Conservation (phyloP, 805 yeast species). For the Nakazawaea wyomingensis region DNA sequence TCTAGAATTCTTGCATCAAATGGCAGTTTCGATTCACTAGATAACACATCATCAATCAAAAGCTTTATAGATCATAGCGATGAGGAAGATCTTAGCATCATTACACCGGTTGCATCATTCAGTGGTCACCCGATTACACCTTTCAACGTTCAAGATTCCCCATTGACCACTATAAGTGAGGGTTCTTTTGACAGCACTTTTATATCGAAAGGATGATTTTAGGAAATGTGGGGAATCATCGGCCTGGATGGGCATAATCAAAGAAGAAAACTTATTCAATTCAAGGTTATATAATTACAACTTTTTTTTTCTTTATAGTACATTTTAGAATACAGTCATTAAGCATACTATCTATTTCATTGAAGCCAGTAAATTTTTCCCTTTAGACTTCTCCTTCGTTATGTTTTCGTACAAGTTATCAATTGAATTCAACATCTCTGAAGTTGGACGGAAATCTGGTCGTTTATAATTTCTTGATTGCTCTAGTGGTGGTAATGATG, state of each 20-base stretch:
- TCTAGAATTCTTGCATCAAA: constrained; percentile 6
- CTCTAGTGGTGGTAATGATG: no score
- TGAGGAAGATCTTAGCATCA: constrained; percentile 12
- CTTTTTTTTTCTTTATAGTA: no score
- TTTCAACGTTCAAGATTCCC: constrained; percentile 16
- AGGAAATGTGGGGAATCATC: not conserved
- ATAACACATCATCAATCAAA: constrained; percentile 8
- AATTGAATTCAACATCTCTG: not conserved
- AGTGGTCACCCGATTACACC: constrained; percentile 10
- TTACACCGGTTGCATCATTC: constrained; percentile 17
- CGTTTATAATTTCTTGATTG: not conserved
- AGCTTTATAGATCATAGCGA: constrained; percentile 9
- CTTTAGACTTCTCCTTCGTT: not conserved
- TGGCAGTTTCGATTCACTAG: constrained; percentile 14
- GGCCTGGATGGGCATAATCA: not conserved
- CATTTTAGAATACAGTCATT: not conserved
- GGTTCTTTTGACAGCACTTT: constrained; percentile 20
- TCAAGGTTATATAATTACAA: no score
- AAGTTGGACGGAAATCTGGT: not conserved
- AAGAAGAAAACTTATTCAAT: no score
- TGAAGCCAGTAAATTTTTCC: not conserved
- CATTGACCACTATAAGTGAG: constrained; percentile 26
- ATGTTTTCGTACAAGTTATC: not conserved
- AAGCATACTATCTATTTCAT: not conserved
- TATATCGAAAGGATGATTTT: constrained; percentile 1